Percentiles rank a stretch among this genome's conserved stretches.
These are phyloP conservation scores for Biscogniauxia mediterranea DNA, from an alignment of 2,329 filamentous ascomycete genomes.

Conservation along the genomic window DNA sequence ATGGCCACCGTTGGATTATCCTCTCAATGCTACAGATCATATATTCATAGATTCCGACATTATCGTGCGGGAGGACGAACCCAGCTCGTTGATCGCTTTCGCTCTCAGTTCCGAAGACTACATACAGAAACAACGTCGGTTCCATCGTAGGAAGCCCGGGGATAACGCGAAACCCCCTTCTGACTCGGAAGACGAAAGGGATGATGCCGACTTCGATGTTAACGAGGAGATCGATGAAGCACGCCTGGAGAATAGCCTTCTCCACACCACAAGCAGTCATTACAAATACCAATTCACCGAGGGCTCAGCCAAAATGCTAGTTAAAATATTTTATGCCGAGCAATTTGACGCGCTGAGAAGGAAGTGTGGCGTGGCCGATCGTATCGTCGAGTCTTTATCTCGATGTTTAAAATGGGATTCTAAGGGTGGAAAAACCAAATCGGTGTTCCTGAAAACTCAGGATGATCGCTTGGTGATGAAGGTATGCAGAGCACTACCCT, in stretches of 20 bases:
- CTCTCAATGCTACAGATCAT: constrained; percentile 82
- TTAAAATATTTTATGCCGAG: constrained; percentile 98
- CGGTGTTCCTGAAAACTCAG: constrained; percentile 92
- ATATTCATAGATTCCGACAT: constrained; percentile 97
- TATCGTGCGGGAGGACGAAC: constrained; percentile 95
- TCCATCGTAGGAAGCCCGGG: constrained; percentile 25
- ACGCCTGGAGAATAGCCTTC: constrained; percentile 80
- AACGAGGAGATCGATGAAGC: constrained; percentile 48
- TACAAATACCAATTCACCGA: constrained; percentile 95
- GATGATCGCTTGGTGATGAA: constrained; percentile 94
- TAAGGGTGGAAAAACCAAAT: constrained; percentile 96
- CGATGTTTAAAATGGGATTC: constrained; percentile 97
- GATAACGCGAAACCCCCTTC: constrained; percentile 20
- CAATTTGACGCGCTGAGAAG: constrained; percentile 93
- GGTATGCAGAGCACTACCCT: constrained; percentile 33
- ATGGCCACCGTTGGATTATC: constrained; percentile 91
- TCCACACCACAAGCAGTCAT: constrained; percentile 84
- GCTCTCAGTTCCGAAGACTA: constrained; percentile 88
- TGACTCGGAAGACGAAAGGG: constrained; percentile 27
- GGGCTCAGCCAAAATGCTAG: constrained; percentile 90
- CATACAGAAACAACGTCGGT: constrained; percentile 65
- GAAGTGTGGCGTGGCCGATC: constrained; percentile 89
- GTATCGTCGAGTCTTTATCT: constrained; percentile 92
- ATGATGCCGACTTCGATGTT: constrained; percentile 29
- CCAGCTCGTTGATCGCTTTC: constrained; percentile 92